Evolutionary conservation across 371 early-diverging fungal species (phyloP), one percentile per base, ranked within the genome.

Genomic region (Apophysomyces variabilis): DNA sequence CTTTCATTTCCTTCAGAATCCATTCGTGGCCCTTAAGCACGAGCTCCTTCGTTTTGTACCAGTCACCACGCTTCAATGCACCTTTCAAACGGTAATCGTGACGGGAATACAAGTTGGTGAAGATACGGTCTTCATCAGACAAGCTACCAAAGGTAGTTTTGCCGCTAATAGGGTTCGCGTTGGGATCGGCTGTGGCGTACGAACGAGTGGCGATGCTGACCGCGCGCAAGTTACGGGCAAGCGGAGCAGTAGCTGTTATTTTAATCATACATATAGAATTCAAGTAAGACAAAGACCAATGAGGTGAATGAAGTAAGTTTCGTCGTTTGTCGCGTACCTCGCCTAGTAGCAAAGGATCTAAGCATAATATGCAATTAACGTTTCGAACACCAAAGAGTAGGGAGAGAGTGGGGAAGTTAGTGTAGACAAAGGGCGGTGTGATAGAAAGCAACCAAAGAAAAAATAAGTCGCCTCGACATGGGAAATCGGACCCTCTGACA

Each of bases 41-140:
- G 56, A 98, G 89, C 77, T 98, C 98, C 85, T 98, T 98, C 65
- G 99, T 98, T 85, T 96, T 96, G 89, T 96, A 91, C 98, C 98
- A 98, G 84, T 98, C 98, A 62, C 99, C 98, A 68, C 98, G 93
- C 82, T 92, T 91, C 76, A 90, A 64, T 8, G 99, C 98, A 6
- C 96, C 97, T 66, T 90, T 84, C 47, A 98, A 87, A 16, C 89
- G 81, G 71, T 84, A 97, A 77, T 98, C 97, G 77, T 97, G 96
- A 72, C 86, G 85, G 9, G 90, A 91, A 77, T 98, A 98, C 58
- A 98, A 75, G 83, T 98, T 98, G 73, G 97, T 98, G 83, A 96
- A 98, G 72, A 98, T 97, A 67, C 98, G 92, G 82, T 98, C 98
- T 70, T 92, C 83, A 81, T 97, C 98, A 66, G 80, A 88, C 68